Conservation (phyloP, 805 yeast genomes). For the Wickerhamiella brachini region DNA sequence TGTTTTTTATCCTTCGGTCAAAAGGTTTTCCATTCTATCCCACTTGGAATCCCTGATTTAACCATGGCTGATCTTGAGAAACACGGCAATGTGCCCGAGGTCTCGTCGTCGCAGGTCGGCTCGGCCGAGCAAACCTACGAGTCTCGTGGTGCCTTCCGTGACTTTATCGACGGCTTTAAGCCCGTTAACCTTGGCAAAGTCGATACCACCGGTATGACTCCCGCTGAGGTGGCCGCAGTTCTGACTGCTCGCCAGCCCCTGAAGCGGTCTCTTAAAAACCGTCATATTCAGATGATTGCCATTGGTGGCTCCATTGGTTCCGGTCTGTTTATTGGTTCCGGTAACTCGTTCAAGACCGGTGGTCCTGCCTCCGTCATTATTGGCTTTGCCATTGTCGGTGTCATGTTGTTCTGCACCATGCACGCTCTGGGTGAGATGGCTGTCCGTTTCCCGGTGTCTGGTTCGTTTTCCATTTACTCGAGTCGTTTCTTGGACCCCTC, state of each 20-base stretch:
- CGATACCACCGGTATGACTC: conserved; percentile 17
- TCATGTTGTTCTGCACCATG: conserved; percentile 46
- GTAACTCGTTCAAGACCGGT: conserved; percentile 32
- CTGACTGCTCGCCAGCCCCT: conserved; percentile 19
- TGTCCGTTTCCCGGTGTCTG: conserved; percentile 46
- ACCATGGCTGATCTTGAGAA: not conserved
- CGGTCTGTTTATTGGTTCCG: conserved; percentile 40
- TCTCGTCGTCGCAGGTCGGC: conserved; percentile 10
- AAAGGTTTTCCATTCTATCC: not conserved
- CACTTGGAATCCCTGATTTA: not conserved
- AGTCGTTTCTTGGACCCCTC: conserved; percentile 48
- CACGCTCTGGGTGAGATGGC: conserved; percentile 54
- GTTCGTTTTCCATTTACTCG: conserved; percentile 43
- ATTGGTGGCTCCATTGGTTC: conserved; percentile 75
- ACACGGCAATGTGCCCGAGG: not conserved
- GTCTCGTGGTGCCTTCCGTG: not conserved
- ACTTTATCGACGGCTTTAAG: conserved; percentile 12
- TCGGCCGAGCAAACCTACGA: not conserved
- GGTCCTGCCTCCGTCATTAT: conserved; percentile 40
- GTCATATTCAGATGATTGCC: conserved; percentile 46
- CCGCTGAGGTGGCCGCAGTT: conserved; percentile 11
- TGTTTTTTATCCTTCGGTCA: not conserved
- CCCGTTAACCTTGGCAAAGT: conserved; percentile 10
- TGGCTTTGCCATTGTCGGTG: conserved; percentile 35
- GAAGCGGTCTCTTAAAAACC: conserved; percentile 21